Percentiles rank a stretch among this genome's conserved stretches.
phyloP scores from a whole-genome alignment of 2,329 filamentous ascomycete species.

The Hymenoscyphus scutula region DNA sequence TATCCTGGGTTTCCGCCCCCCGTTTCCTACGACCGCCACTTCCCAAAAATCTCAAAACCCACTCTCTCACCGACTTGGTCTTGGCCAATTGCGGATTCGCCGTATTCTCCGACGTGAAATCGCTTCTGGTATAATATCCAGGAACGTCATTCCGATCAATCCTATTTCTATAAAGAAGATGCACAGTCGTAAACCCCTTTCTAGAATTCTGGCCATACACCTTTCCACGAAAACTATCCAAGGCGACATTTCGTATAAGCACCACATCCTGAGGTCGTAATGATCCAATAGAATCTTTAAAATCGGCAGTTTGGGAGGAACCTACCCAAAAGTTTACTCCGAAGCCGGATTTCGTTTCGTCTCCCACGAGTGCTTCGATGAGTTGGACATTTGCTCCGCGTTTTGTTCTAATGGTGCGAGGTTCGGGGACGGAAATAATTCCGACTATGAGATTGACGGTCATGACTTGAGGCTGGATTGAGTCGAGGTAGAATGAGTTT shows the following conservation, averaged over 20 bases:
- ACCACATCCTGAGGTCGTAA: conserved; percentile 74
- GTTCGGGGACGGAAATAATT: conserved; percentile 67
- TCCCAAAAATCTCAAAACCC: conserved; percentile 70
- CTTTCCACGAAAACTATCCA: conserved; percentile 70
- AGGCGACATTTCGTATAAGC: conserved; percentile 73
- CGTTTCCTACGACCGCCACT: conserved; percentile 14
- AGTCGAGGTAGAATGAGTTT: conserved; percentile 59
- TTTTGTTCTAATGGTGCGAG: conserved; percentile 66
- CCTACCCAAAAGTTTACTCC: conserved; percentile 80
- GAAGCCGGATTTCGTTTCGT: conserved; percentile 81
- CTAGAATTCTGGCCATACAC: conserved; percentile 85
- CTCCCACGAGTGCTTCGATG: conserved; percentile 76
- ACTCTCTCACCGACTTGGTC: conserved; percentile 66
- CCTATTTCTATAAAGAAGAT: conserved; percentile 60
- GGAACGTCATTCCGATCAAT: conserved; percentile 50
- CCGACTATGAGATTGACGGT: conserved; percentile 80
- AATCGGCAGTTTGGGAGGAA: conserved; percentile 21
- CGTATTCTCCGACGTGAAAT: conserved; percentile 39
- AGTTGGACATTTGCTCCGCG: conserved; percentile 63
- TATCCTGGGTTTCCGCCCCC: not conserved
- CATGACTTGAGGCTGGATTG: conserved; percentile 74
- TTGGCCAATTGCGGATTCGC: conserved; percentile 57
- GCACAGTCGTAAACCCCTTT: conserved; percentile 65
- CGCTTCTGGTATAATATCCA: conserved; percentile 55
- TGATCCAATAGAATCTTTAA: conserved; percentile 36